Evolutionary conservation across 495 filamentous ascomycete species (phyloP).

Genomic region (Opeltia flavorubescens): DNA sequence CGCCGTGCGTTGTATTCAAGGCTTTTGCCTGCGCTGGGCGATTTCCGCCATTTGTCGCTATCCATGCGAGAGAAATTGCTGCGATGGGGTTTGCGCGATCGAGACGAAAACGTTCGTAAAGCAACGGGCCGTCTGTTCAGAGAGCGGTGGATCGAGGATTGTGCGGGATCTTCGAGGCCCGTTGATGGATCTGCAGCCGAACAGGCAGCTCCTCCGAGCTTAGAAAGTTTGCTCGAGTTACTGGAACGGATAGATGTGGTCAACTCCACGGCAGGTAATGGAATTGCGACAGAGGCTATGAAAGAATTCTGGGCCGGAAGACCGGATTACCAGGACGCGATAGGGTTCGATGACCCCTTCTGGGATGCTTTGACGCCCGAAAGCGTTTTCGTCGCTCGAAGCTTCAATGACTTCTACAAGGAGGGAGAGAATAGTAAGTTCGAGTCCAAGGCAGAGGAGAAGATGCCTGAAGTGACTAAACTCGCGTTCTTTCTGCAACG

Average conservation of each 20-base stretch:
- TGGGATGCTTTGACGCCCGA: constrained; percentile 81
- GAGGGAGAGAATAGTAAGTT: constrained; percentile 53
- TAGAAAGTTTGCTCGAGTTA: constrained; percentile 71
- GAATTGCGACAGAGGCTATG: constrained; percentile 86
- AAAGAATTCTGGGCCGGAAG: constrained; percentile 89
- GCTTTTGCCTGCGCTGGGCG: constrained; percentile 75
- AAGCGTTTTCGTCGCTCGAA: constrained; percentile 72
- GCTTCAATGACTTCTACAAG: constrained; percentile 86
- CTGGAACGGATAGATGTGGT: constrained; percentile 88
- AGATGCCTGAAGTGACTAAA: constrained; percentile 86
- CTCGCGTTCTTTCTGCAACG: constrained; percentile 70
- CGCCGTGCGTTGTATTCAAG: constrained; percentile 77
- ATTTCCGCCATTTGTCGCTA: constrained; percentile 92
- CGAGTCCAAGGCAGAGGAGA: constrained; percentile 66
- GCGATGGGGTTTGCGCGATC: constrained; percentile 86
- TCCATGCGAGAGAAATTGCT: constrained; percentile 92
- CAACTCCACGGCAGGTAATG: constrained; percentile 78
- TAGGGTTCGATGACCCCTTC: constrained; percentile 71
- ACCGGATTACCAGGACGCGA: constrained; percentile 71
- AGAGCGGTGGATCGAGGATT: constrained; percentile 93
- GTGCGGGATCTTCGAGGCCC: constrained; percentile 46
- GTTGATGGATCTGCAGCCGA: constrained; percentile 27
- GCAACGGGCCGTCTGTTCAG: constrained; percentile 81
- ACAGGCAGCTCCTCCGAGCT: constrained; percentile 45
- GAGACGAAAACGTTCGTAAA: constrained; percentile 88